phyloP scores from a whole-genome alignment of 495 filamentous ascomycete genomes.

The Hyaloscypha hepaticicola region DNA sequence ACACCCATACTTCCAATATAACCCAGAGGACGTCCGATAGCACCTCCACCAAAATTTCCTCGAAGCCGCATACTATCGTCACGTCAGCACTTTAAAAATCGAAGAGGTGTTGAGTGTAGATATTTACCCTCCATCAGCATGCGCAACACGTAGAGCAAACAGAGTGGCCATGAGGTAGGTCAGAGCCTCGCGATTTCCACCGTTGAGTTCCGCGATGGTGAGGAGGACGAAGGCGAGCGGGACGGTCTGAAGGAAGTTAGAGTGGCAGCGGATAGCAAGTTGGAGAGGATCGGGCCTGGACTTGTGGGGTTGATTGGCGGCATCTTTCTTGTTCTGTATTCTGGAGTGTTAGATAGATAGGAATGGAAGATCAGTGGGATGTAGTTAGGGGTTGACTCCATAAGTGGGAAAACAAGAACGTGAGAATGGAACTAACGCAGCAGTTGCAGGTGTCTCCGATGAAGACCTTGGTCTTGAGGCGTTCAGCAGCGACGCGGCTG shows the following conservation, averaged over 20 bases:
- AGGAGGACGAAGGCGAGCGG: slow-evolving; percentile 69
- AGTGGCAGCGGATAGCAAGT: slow-evolving; percentile 81
- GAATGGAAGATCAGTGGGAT: no score
- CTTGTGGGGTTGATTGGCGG: not conserved
- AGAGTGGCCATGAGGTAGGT: slow-evolving; percentile 27
- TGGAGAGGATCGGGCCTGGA: slow-evolving; percentile 43
- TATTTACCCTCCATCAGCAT: slow-evolving; percentile 31
- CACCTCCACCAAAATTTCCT: slow-evolving; percentile 18
- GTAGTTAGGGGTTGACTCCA: no score
- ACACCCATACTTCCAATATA: slow-evolving; percentile 27
- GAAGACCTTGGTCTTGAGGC: slow-evolving; percentile 7
- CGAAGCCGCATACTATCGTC: slow-evolving; percentile 21
- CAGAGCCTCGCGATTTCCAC: slow-evolving; percentile 37
- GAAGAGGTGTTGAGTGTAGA: no score
- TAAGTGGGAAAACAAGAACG: not conserved
- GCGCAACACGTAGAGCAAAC: slow-evolving; percentile 11
- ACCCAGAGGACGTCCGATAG: slow-evolving; percentile 27
- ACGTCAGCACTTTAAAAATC: no score
- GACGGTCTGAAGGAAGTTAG: slow-evolving; percentile 88
- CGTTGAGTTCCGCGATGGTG: slow-evolving; percentile 56
- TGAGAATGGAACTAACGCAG: not conserved
- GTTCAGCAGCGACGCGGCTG: slow-evolving; percentile 8
- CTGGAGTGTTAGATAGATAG: not conserved
- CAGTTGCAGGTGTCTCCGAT: slow-evolving; percentile 5
- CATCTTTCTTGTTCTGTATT: not conserved